Conservation (phyloP, 208 protist species). For the Kentomonas sorsogonicus region DNA sequence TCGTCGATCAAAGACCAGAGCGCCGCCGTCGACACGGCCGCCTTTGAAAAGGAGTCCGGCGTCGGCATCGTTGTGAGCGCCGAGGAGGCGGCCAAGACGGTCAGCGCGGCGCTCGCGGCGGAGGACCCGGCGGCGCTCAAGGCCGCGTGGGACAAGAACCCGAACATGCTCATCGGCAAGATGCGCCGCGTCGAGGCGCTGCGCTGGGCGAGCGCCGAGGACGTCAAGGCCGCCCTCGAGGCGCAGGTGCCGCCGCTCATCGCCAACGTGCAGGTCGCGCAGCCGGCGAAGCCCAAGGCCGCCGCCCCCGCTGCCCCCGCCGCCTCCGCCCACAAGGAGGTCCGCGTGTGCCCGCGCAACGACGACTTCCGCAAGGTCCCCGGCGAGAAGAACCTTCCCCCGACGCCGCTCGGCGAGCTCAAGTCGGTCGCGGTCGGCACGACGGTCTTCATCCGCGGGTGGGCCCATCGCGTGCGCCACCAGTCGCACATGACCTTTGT, state of each 20-base stretch:
- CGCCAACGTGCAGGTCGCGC: slow-evolving; percentile 34
- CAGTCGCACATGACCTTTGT: slow-evolving; percentile 96
- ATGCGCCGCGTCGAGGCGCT: slow-evolving; percentile 64
- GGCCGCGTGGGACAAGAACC: slow-evolving; percentile 73
- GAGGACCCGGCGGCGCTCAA: slow-evolving; percentile 57
- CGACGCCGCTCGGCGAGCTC: slow-evolving; percentile 46
- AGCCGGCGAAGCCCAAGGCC: slow-evolving; percentile 13
- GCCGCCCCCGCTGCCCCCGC: slow-evolving; percentile 2
- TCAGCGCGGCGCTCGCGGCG: slow-evolving; percentile 41
- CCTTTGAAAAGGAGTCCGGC: slow-evolving; percentile 67
- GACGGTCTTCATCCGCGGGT: slow-evolving; percentile 89
- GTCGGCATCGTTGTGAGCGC: slow-evolving; percentile 60
- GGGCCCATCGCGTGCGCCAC: slow-evolving; percentile 93
- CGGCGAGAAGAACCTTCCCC: slow-evolving; percentile 32
- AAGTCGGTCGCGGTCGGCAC: slow-evolving; percentile 34
- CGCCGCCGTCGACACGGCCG: slow-evolving; percentile 29
- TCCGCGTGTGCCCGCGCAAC: slow-evolving; percentile 39
- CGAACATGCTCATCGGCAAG: slow-evolving; percentile 77
- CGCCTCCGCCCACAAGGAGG: slow-evolving; percentile 11
- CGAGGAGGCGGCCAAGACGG: slow-evolving; percentile 38
- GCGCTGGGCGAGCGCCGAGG: slow-evolving; percentile 68
- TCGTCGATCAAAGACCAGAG: slow-evolving; percentile 29
- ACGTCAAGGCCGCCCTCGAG: slow-evolving; percentile 60
- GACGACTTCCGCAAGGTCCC: slow-evolving; percentile 42
- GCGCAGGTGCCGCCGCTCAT: slow-evolving; percentile 60